Evolutionary conservation across 2,329 filamentous ascomycete species (phyloP).

Genomic region (Cladosporium halotolerans): DNA sequence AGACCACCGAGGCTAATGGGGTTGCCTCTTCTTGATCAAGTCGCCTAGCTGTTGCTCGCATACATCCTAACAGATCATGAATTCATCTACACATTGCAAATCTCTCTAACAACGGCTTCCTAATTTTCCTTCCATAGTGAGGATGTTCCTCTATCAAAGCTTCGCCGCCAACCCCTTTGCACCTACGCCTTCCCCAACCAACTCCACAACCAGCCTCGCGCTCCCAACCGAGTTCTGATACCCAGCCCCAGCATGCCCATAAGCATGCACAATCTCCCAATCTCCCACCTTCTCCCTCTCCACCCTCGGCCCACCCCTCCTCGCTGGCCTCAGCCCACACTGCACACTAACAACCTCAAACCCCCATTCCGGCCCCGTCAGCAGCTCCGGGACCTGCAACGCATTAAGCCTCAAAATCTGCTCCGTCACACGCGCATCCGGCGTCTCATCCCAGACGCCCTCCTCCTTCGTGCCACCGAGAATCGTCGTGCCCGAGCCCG

Average conservation of each 20-base stretch:
- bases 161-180: slow-evolving; percentile 12
- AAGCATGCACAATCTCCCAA: slow-evolving; percentile 39
- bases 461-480: slow-evolving; percentile 42
- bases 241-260: slow-evolving; percentile 44
- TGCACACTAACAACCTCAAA: slow-evolving; percentile 40
- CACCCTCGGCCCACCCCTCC: slow-evolving; percentile 38
- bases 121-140: neutral
- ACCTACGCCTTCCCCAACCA: slow-evolving; percentile 25
- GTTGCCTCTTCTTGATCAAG: neutral
- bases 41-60: too few species aligned
- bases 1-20: neutral
- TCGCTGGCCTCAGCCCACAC: slow-evolving; percentile 40
- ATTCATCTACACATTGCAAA: too few species aligned
- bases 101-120: neutral
- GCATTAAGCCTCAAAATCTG: slow-evolving; percentile 34
- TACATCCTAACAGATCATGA: too few species aligned
- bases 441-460: slow-evolving; percentile 29
- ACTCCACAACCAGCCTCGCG: slow-evolving; percentile 21
- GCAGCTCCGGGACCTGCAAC: slow-evolving; percentile 31
- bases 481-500: slow-evolving; percentile 36
- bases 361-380: slow-evolving; percentile 28
- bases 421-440: slow-evolving; percentile 29
- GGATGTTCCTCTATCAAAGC: slow-evolving; percentile 11
- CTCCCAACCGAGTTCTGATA: slow-evolving; percentile 31
- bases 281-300: slow-evolving; percentile 33